Evolutionary conservation across 805 yeast genomes (phyloP), one percentile per base, ranked within the genome.

Genomic region (Yarrowia sp.): DNA sequence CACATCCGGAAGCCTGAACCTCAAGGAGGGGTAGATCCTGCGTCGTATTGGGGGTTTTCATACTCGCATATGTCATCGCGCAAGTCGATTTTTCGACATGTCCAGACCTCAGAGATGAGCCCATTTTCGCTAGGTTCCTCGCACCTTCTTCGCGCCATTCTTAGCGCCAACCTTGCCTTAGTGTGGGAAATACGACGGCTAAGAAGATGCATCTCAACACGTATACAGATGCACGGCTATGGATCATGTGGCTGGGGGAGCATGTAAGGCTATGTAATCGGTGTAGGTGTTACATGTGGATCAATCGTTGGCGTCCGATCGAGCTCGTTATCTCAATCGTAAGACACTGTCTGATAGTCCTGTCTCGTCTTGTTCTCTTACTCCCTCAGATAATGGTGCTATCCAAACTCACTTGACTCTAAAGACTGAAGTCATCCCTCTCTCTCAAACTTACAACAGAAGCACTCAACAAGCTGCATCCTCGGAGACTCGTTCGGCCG

Each of bases 151-250:
- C n/a, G n/a, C n/a, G 19, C 12, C 38, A 12, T 35, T 22, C 8
- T 25, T 42, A 42, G 47, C 47, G 32, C 10, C 47, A 42, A 42
- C 47, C 49, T 44, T 44, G 49, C 49, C 49, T 44, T 44, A 27
- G 49, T 12, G 33, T 25, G 22, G 33, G 13, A 44, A 44, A 44
- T 25, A 44, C 49, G 49, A 44, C 22, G 49, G 22, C 16, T 13
- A 9, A n/a, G 4, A 10, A 4, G 29, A 22, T 39, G 46, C 46
- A 9, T 39, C 44, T 21, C 10, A 13, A 21, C 14, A 39, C 29
- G 46, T 25, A 16, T 25, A 14, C 10, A 10, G 47, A 42, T 25
- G 47, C 46, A 22, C 49, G 49, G 49, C 49, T 44, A n/a, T n/a
- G 12, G 25, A 12, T 27, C 29, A 27, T 18, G 39, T 35, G 39